A percentile compares a stretch with the other conserved stretches of the same genome.
phyloP scores from a whole-genome alignment of 2,329 filamentous ascomycete genomes.

The Aspergillus vadensis region DNA sequence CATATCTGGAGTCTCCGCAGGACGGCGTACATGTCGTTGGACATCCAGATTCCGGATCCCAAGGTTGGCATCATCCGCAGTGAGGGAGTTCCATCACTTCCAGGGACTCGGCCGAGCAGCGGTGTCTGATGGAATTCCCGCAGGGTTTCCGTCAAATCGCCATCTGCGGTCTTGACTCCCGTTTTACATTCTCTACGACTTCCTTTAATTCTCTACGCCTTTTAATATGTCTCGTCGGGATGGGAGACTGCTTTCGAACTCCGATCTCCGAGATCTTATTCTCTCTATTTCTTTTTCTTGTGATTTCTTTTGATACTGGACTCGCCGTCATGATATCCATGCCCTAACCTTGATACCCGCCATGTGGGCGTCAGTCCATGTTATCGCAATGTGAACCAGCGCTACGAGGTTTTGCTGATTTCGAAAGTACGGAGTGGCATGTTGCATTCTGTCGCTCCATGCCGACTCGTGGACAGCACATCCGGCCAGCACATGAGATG shows the following conservation, averaged over 20 bases:
- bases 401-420: too few species aligned
- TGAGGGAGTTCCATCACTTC: slow-evolving; percentile 35
- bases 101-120: slow-evolving; percentile 39
- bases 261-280: not conserved
- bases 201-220: slow-evolving; percentile 10
- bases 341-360: slow-evolving; percentile 21
- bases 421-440: too few species aligned
- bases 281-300: not conserved
- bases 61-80: slow-evolving; percentile 49
- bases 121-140: slow-evolving; percentile 16
- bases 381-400: too few species aligned
- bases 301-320: slow-evolving; percentile 11
- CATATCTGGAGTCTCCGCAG: slow-evolving; percentile 75
- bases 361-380: not conserved
- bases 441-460: too few species aligned
- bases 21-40: slow-evolving; percentile 78
- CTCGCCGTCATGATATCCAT: slow-evolving; percentile 24
- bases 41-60: slow-evolving; percentile 55
- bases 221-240: not conserved
- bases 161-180: not conserved
- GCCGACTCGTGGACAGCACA: too few species aligned
- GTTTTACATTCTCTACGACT: slow-evolving; percentile 20
- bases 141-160: not conserved
- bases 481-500: too few species aligned
- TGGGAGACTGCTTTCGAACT: not conserved